phyloP scores from a whole-genome alignment of 345 rosid species.

The Sonneratia alba region DNA sequence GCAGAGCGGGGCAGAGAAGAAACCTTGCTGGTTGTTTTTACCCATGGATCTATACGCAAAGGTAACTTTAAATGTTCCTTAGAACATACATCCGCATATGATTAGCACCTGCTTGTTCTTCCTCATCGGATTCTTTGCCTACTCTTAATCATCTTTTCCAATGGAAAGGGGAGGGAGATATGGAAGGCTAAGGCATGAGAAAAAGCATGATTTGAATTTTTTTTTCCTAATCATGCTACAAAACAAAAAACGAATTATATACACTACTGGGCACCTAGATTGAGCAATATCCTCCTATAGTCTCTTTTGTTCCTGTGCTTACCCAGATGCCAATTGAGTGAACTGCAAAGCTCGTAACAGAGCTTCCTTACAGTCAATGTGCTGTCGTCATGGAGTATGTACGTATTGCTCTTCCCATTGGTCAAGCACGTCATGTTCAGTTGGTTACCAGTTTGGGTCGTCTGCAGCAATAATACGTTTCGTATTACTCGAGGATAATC shows the following conservation, averaged over 20 bases:
- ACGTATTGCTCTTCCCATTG: conserved; percentile 35
- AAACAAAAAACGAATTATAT: neutral
- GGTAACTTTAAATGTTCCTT: neutral
- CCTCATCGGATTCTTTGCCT: neutral
- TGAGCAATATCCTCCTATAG: neutral
- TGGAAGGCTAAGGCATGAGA: neutral
- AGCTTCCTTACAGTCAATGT: conserved; percentile 28
- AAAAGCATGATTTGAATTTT: neutral
- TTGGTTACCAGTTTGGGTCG: conserved; percentile 31
- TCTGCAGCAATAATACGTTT: conserved; percentile 29
- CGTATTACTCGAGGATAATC: neutral
- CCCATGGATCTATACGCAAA: neutral
- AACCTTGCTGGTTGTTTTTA: neutral
- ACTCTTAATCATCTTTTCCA: neutral
- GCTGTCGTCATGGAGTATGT: conserved; percentile 13
- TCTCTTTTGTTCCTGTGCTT: neutral
- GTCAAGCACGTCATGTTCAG: conserved; percentile 58
- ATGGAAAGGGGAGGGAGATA: neutral
- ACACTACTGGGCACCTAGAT: neutral
- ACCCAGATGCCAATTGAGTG: conserved; percentile 4
- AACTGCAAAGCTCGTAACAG: conserved; percentile 56
- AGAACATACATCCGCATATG: neutral
- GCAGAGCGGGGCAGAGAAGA: no score
- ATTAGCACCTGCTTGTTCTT: neutral
- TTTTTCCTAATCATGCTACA: neutral